These are phyloP conservation scores for Quillaja saponaria DNA, from an alignment of 306 rosid species.

Conservation along the genomic window DNA sequence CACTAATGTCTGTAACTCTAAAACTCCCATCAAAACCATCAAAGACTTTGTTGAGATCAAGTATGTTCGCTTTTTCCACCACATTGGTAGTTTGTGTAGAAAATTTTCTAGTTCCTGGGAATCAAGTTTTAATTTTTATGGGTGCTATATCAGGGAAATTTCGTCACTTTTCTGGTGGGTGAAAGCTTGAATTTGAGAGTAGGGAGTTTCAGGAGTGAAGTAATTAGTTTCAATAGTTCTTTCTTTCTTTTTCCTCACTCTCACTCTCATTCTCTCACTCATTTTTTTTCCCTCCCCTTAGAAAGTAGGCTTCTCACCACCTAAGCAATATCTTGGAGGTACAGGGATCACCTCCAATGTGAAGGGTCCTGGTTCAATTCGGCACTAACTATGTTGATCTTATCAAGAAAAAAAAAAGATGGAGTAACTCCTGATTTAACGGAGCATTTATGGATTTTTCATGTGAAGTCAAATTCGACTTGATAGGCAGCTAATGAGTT, in stretches of 20 bases:
- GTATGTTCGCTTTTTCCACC: constrained; percentile 38
- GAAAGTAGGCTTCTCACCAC: too few relatives aligned
- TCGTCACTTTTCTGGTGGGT: too few relatives aligned
- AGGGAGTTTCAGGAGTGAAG: constrained; percentile 10
- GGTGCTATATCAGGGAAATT: too few relatives aligned
- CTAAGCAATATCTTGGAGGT: too few relatives aligned
- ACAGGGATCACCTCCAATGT: too few relatives aligned
- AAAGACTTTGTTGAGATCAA: constrained; percentile 74
- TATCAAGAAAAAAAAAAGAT: too few relatives aligned
- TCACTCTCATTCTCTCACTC: background rate
- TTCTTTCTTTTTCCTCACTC: too few relatives aligned
- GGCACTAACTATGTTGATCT: too few relatives aligned
- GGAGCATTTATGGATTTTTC: too few relatives aligned
- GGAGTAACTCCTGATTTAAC: too few relatives aligned
- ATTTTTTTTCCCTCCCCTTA: too few relatives aligned
- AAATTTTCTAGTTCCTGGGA: background rate
- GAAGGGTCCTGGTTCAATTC: too few relatives aligned
- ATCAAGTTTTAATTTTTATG: background rate
- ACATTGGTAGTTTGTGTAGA: background rate
- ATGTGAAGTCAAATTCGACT: constrained; percentile 16
- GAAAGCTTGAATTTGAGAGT: constrained; percentile 1
- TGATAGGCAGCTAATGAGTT: constrained; percentile 8
- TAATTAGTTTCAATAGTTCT: background rate
- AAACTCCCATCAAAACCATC: constrained; percentile 58
- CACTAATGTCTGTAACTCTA: constrained; percentile 64